Evolutionary conservation across 345 rosid genomes (phyloP).

Genomic region (Hypericum androsaemum): DNA sequence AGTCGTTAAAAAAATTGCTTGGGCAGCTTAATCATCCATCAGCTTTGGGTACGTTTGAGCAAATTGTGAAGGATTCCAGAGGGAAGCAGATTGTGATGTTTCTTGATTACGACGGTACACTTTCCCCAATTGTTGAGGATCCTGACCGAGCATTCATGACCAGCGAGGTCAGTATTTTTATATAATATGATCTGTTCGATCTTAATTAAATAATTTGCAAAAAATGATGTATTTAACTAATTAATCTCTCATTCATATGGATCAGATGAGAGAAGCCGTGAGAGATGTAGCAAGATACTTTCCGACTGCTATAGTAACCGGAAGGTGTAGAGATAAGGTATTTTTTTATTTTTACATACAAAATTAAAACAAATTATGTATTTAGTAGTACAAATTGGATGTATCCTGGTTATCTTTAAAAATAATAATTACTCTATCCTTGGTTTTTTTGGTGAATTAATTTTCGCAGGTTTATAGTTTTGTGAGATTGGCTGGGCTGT

Average conservation of each 20-base stretch:
- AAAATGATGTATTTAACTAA: not conserved
- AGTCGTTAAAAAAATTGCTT: constrained; percentile 1
- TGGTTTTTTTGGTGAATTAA: not conserved
- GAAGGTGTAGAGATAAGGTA: constrained; percentile 95
- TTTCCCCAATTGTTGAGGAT: constrained; percentile 86
- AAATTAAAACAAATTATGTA: too few relatives aligned
- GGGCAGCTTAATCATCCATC: constrained; percentile 66
- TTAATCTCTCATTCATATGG: not conserved
- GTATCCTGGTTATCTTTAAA: too few relatives aligned
- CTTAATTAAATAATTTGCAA: too few relatives aligned
- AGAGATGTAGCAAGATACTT: constrained; percentile 48
- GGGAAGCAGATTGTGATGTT: constrained; percentile 93
- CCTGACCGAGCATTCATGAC: constrained; percentile 97
- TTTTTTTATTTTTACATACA: constrained; percentile 7
- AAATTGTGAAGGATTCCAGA: constrained; percentile 47
- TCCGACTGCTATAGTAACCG: constrained; percentile 90
- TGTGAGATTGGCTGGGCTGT: constrained; percentile 71
- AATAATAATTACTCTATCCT: too few relatives aligned
- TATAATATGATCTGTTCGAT: not conserved
- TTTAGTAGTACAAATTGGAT: too few relatives aligned
- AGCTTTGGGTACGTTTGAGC: constrained; percentile 62
- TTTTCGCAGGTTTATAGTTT: constrained; percentile 58
- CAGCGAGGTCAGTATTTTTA: constrained; percentile 37
- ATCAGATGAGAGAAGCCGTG: constrained; percentile 81
- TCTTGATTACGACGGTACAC: constrained; percentile 90